Conservation (phyloP, 2,329 filamentous ascomycete genomes). For the Coleophoma crateriformis region DNA sequence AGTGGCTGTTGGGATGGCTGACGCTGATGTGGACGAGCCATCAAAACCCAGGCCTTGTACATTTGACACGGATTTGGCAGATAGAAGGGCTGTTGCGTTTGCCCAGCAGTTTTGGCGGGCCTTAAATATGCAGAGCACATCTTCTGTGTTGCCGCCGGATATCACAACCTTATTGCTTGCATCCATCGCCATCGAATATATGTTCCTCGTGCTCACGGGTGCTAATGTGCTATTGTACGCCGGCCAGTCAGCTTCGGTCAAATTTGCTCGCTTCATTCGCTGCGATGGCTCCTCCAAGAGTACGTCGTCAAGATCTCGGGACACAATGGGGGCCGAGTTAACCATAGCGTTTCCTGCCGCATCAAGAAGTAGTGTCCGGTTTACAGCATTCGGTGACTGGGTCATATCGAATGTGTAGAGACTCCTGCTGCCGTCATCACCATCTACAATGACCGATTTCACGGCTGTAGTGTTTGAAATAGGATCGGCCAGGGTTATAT, state of each 20-base stretch:
- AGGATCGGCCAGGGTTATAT: slow-evolving; percentile 55
- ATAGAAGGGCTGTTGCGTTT: slow-evolving; percentile 48
- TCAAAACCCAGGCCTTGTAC: slow-evolving; percentile 4
- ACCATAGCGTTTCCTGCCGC: slow-evolving; percentile 49
- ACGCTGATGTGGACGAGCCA: slow-evolving; percentile 18
- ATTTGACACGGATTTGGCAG: slow-evolving; percentile 8
- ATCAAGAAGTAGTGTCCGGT: slow-evolving; percentile 61
- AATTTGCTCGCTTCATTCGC: slow-evolving; percentile 29
- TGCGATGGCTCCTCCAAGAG: neutral
- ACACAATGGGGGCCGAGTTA: slow-evolving; percentile 37
- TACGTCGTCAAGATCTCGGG: slow-evolving; percentile 1
- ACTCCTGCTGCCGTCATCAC: slow-evolving; percentile 71
- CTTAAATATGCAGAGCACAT: slow-evolving; percentile 73
- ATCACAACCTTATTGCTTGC: slow-evolving; percentile 65
- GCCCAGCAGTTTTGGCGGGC: slow-evolving; percentile 72
- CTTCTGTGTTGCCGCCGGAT: slow-evolving; percentile 64
- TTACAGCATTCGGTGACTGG: slow-evolving; percentile 68
- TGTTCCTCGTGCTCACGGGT: slow-evolving; percentile 56
- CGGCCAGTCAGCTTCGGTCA: slow-evolving; percentile 65
- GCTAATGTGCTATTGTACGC: slow-evolving; percentile 72
- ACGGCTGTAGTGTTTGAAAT: slow-evolving; percentile 53
- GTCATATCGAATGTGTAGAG: slow-evolving; percentile 75
- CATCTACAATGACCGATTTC: slow-evolving; percentile 61
- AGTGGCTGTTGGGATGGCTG: slow-evolving; percentile 13
- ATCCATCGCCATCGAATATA: slow-evolving; percentile 66